A percentile compares a stretch with the other conserved stretches of the same genome.
Evolutionary conservation across 73 alveolate genomes (phyloP).

Genomic region (Paramecium pentaurelia): DNA sequence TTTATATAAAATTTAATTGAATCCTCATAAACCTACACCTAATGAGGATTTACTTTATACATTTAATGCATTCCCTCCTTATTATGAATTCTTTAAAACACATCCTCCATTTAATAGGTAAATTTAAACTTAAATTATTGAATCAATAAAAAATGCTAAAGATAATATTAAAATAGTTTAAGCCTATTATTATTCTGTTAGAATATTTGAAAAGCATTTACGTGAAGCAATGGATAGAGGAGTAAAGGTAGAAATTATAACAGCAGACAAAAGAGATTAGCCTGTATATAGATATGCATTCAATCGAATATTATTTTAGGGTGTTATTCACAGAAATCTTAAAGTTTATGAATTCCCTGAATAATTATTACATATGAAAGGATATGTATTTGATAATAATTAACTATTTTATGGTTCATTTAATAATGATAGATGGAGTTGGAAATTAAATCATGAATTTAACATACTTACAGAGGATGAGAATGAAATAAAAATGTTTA

Average conservation of each 20-base stretch:
- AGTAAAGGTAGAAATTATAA: constrained; percentile 61
- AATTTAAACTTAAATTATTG: constrained; percentile 47
- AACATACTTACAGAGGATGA: constrained; percentile 30
- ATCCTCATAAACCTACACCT: neutral
- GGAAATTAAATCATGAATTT: constrained; percentile 65
- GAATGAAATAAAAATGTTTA: constrained; percentile 11
- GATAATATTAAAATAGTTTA: constrained; percentile 48
- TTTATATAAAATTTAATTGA: constrained; percentile 38
- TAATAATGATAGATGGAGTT: constrained; percentile 72
- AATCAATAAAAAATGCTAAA: constrained; percentile 43
- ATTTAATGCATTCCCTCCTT: constrained; percentile 30
- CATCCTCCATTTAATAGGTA: constrained; percentile 44
- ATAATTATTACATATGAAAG: constrained; percentile 59
- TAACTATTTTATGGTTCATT: constrained; percentile 61
- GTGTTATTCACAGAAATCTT: constrained; percentile 44
- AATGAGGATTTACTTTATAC: neutral
- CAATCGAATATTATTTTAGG: constrained; percentile 35
- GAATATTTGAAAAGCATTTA: constrained; percentile 34
- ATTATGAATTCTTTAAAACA: neutral
- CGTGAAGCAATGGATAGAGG: constrained; percentile 64
- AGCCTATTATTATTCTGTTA: constrained; percentile 62
- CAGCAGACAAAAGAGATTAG: constrained; percentile 61
- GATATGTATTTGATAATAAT: constrained; percentile 60
- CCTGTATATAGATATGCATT: constrained; percentile 56
- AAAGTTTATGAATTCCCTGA: constrained; percentile 62